phyloP scores from a whole-genome alignment of 192 early-diverging fungal species.

The Haplosporangium gracile region DNA sequence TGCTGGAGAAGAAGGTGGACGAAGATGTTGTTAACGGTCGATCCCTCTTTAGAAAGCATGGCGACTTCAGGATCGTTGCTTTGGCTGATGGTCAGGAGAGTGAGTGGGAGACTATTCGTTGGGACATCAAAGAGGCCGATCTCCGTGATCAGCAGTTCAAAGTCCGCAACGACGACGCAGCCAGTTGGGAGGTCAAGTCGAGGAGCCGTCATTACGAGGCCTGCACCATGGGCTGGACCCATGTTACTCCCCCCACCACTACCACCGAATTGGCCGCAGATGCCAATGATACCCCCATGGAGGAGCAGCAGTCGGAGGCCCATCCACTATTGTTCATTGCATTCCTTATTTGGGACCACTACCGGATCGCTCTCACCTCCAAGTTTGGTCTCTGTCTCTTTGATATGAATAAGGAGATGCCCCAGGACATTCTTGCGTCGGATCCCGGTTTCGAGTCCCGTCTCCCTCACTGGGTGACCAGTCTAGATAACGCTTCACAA shows the following conservation, averaged over 20 bases:
- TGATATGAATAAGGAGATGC: slow-evolving; percentile 37
- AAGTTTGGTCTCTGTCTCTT: slow-evolving; percentile 25
- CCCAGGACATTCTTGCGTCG: neutral
- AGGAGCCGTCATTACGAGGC: slow-evolving; percentile 20
- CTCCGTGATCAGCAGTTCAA: neutral
- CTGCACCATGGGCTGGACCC: slow-evolving; percentile 7
- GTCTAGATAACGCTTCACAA: slow-evolving; percentile 1
- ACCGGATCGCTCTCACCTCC: slow-evolving; percentile 26
- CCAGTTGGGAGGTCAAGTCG: neutral
- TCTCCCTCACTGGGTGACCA: slow-evolving; percentile 19
- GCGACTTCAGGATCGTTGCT: slow-evolving; percentile 27
- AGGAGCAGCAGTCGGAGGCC: neutral
- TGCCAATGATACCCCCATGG: neutral
- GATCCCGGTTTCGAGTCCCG: neutral
- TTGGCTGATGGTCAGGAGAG: slow-evolving; percentile 23
- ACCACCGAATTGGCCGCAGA: no score
- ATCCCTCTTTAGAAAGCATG: neutral
- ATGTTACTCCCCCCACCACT: neutral
- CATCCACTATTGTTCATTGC: slow-evolving; percentile 24
- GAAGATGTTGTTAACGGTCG: neutral
- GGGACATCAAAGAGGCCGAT: slow-evolving; percentile 13
- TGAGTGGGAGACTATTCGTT: slow-evolving; percentile 34
- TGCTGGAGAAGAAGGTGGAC: neutral
- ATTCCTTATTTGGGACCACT: slow-evolving; percentile 45
- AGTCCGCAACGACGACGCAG: neutral